These are phyloP conservation scores for Stachybotrys echinatus DNA, from an alignment of 2,329 filamentous ascomycete genomes.

Conservation along the genomic window DNA sequence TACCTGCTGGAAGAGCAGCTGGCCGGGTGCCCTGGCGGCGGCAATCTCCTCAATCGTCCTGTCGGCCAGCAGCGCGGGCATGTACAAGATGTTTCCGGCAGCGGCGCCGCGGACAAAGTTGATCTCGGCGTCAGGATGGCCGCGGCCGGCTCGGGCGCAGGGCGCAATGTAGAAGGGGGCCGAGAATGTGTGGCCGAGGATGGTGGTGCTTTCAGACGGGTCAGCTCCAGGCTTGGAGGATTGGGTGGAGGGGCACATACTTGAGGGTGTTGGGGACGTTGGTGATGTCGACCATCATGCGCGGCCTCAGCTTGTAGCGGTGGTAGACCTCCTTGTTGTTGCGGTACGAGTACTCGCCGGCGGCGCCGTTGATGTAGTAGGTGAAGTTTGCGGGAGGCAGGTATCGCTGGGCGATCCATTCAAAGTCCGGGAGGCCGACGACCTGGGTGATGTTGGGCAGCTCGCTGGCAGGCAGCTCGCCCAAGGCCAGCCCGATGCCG, in stretches of 20 bases:
- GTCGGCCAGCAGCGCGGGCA: slow-evolving; percentile 29
- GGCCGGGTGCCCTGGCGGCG: slow-evolving; percentile 26
- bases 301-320: slow-evolving; percentile 41
- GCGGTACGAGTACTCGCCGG: slow-evolving; percentile 50
- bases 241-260: slow-evolving; percentile 8
- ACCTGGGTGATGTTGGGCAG: slow-evolving; percentile 39
- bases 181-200: slow-evolving; percentile 48
- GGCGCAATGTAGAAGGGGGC: slow-evolving; percentile 52
- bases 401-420: slow-evolving; percentile 44
- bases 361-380: slow-evolving; percentile 53
- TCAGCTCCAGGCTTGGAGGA: slow-evolving; percentile 1
- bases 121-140: slow-evolving; percentile 38
- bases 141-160: slow-evolving; percentile 38
- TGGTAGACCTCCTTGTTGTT: slow-evolving; percentile 52
- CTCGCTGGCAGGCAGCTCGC: slow-evolving; percentile 23
- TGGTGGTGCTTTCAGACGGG: slow-evolving; percentile 31
- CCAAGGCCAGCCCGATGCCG: slow-evolving; percentile 33
- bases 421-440: slow-evolving; percentile 47
- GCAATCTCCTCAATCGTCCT: slow-evolving; percentile 31
- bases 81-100: slow-evolving; percentile 44
- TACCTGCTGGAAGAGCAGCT: slow-evolving; percentile 33
- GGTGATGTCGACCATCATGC: slow-evolving; percentile 45
- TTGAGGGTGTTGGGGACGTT: slow-evolving; percentile 31
- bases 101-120: slow-evolving; percentile 45
- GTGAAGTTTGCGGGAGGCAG: slow-evolving; percentile 43